Evolutionary conservation across 2,329 filamentous ascomycete genomes (phyloP), one percentile per base, ranked within the genome.

Genomic region (Aspergillus cejpii): DNA sequence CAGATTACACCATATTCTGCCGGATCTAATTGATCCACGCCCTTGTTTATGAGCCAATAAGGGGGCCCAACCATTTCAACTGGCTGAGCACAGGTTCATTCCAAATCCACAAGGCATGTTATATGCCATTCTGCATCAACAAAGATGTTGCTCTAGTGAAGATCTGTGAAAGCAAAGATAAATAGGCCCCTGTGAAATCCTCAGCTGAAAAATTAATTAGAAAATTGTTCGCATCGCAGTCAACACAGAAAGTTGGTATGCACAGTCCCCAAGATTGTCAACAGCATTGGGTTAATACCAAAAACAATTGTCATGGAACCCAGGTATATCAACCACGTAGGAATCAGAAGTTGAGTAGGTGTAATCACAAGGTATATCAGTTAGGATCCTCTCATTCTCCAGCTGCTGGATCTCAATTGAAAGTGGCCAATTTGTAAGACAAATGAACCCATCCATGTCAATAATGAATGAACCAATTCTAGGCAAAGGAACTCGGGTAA

Each of bases 61-160:
- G 57, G 57, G 33, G 52, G 43, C 8, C 45, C 47, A 12, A 57
- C 21, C 49, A 56, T 56, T 34, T 58, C 54, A 10, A 53, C 37
- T 23, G 58, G 57, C 6, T 43, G 48, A 39, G 49, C 37, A 12
- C 51, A 56, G 12, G 47, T 45, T 54, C 50, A 60, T 44, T 59
- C 57, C 3, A 58, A 44, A 38, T 56, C 52, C 23, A 58, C 48
- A 14, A 58, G 21, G 11, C 36, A 58, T 2, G 37, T 56, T 17
- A 60, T 53, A 28, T 57, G 43, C 59, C 57, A 61, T 4, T 55
- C 28, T 5, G 52, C 29, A 43, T 59, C 50, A 19, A 60, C 56
- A 24, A 57, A 49, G 10, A 62, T 58, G 39, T 62, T 62, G 42
- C 64, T 68, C 43, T 58, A 56, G 41, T 72, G 62, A 4, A 73